Conservation (phyloP, 2,329 filamentous ascomycete species). For the Fusarium clavum region DNA sequence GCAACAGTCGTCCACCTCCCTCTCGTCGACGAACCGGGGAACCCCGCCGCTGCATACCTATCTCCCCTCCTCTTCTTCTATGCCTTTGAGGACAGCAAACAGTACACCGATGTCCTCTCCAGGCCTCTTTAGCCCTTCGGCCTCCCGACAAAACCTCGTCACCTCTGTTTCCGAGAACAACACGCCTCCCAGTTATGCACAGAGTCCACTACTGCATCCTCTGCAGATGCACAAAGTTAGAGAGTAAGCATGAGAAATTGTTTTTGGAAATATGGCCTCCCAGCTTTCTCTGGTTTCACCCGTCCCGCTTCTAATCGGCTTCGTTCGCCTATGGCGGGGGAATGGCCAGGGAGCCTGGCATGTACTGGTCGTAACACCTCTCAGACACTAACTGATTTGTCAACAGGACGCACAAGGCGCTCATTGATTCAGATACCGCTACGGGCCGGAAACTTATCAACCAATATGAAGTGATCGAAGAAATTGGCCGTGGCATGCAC, state of each 20-base stretch:
- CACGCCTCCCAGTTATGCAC: conserved; percentile 61
- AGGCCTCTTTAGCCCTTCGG: conserved; percentile 68
- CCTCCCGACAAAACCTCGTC: conserved; percentile 55
- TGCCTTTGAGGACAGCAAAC: conserved; percentile 61
- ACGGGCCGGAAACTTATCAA: conserved; percentile 98
- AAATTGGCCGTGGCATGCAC: conserved; percentile 94
- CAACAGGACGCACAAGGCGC: conserved; percentile 83
- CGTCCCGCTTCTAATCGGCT: conserved; percentile 8
- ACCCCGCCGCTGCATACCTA: conserved; percentile 48
- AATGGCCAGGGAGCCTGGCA: conserved; percentile 21
- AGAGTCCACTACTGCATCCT: conserved; percentile 75
- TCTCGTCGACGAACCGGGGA: conserved; percentile 43
- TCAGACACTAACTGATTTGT: conserved; percentile 32
- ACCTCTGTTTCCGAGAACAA: conserved; percentile 65
- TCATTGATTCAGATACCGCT: conserved; percentile 87
- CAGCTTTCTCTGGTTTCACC: not conserved
- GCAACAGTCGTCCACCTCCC: conserved; percentile 46
- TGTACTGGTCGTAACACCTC: conserved; percentile 15
- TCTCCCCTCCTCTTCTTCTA: conserved; percentile 52
- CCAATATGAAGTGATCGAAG: conserved; percentile 96
- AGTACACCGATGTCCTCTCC: conserved; percentile 72
- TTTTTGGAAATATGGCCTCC: conserved; percentile 1
- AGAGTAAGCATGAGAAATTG: conserved; percentile 69
- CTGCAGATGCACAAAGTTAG: conserved; percentile 78
- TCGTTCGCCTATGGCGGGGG: conserved; percentile 22